A percentile compares a stretch with the other conserved stretches of the same genome.
Evolutionary conservation across 495 filamentous ascomycete species (phyloP).

Genomic region (Penicillium dipodomyicola): DNA sequence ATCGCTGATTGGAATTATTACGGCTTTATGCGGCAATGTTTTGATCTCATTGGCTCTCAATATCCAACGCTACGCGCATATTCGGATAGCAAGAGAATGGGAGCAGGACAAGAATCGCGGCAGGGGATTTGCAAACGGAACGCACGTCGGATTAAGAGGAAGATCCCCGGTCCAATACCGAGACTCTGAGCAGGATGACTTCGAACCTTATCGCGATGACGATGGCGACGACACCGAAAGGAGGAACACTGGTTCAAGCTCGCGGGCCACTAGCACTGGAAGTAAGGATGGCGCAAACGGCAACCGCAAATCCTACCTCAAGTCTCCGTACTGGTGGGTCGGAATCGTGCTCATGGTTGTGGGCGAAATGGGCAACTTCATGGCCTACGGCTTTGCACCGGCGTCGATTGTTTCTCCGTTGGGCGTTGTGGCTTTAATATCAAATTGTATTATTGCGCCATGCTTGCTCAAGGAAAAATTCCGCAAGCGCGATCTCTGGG

Average conservation of each 20-base stretch:
- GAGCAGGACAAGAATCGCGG: conserved; percentile 50
- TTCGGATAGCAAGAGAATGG: conserved; percentile 64
- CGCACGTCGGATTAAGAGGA: conserved; percentile 4
- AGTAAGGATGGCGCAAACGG: conserved; percentile 27
- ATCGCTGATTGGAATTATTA: conserved; percentile 88
- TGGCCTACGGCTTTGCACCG: conserved; percentile 97
- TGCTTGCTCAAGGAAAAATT: conserved; percentile 88
- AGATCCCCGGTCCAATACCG: conserved; percentile 10
- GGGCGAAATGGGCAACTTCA: conserved; percentile 94
- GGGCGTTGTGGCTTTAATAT: conserved; percentile 90
- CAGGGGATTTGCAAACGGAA: conserved; percentile 33
- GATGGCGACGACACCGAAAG: conserved; percentile 12
- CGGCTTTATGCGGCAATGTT: conserved; percentile 86
- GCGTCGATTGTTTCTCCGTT: conserved; percentile 97
- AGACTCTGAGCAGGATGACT: conserved; percentile 9
- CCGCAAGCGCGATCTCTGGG: conserved; percentile 79
- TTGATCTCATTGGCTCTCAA: conserved; percentile 95
- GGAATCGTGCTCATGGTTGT: conserved; percentile 87
- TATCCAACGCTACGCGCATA: conserved; percentile 93
- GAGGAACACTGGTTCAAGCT: conserved; percentile 18
- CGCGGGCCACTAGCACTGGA: conserved; percentile 23
- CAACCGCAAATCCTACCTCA: conserved; percentile 67
- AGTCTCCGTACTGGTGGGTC: conserved; percentile 92
- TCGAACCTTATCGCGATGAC: conserved; percentile 35
- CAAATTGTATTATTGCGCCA: conserved; percentile 94